Conservation (phyloP, 106 monocot species). For the Dioscorea zingiberensis region DNA sequence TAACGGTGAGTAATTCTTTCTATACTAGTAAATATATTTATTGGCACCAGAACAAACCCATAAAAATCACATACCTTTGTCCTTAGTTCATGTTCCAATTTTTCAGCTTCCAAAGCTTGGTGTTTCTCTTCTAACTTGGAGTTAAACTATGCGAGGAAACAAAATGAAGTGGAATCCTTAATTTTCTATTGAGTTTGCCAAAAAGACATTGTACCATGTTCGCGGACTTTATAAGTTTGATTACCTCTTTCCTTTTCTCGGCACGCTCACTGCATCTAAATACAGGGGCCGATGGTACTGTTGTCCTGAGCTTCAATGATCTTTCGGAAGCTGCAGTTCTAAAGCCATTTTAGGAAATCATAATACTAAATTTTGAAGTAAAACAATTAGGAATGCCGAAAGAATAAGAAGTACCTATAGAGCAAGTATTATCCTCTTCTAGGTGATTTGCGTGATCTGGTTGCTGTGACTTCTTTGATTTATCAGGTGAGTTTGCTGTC, state of each 20-base stretch:
- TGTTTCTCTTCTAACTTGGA: constrained; percentile 66
- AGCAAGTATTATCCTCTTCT: constrained; percentile 58
- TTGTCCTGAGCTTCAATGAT: constrained; percentile 41
- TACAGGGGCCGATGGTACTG: constrained; percentile 50
- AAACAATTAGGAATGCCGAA: neutral
- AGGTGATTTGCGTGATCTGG: constrained; percentile 22
- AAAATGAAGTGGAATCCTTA: neutral
- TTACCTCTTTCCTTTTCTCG: constrained; percentile 87
- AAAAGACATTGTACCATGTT: too few relatives aligned
- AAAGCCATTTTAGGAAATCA: constrained; percentile 14
- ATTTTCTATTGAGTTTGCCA: too few relatives aligned
- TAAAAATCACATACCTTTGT: constrained; percentile 53
- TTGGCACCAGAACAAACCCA: too few relatives aligned
- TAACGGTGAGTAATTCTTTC: too few relatives aligned
- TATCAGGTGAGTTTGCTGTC: constrained; percentile 23
- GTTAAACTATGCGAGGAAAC: constrained; percentile 41
- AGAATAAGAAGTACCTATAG: constrained; percentile 66
- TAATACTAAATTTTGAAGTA: neutral
- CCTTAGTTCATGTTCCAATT: constrained; percentile 40
- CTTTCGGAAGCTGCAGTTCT: constrained; percentile 43
- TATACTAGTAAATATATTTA: too few relatives aligned
- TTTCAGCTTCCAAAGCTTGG: constrained; percentile 67
- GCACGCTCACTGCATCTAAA: constrained; percentile 79
- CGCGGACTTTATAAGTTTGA: too few relatives aligned
- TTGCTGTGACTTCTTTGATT: constrained; percentile 45